Evolutionary conservation across 805 yeast species (phyloP).

Genomic region (Saccharomycopsis sp.): DNA sequence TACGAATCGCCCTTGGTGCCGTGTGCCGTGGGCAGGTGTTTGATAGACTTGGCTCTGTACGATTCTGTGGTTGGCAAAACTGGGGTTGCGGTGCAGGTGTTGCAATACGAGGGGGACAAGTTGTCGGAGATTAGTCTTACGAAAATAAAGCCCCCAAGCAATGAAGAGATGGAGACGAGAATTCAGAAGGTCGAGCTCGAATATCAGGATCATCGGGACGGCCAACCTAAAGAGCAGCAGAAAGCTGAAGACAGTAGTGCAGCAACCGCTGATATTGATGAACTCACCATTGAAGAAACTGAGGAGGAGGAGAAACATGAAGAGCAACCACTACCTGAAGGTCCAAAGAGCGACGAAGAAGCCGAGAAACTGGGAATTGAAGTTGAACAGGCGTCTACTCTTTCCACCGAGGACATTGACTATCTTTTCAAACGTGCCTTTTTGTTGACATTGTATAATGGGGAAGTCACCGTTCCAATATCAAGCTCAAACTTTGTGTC

Average conservation of each 20-base stretch:
- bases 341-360: constrained; percentile 15
- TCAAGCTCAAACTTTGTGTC: constrained; percentile 70
- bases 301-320: background rate
- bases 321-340: constrained; percentile 7
- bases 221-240: background rate
- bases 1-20: constrained; percentile 50
- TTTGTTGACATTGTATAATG: constrained; percentile 55
- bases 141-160: constrained; percentile 36
- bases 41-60: constrained; percentile 36
- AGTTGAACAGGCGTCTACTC: constrained; percentile 19
- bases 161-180: constrained; percentile 24
- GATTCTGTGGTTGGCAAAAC: constrained; percentile 46
- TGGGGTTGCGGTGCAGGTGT: constrained; percentile 71
- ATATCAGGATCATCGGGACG: background rate
- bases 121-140: constrained; percentile 43
- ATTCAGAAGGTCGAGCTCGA: background rate
- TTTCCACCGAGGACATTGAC: constrained; percentile 62
- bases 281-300: background rate
- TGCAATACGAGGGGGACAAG: constrained; percentile 63
- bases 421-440: constrained; percentile 64
- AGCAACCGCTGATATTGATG: background rate
- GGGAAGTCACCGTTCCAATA: constrained; percentile 53
- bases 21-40: constrained; percentile 63
- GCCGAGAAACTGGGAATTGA: constrained; percentile 18
- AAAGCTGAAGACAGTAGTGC: background rate